A percentile compares a stretch with the other conserved stretches of the same genome.
These are phyloP conservation scores for Dissophora ornata DNA, from an alignment of 192 early-diverging fungal genomes.

Conservation along the genomic window DNA sequence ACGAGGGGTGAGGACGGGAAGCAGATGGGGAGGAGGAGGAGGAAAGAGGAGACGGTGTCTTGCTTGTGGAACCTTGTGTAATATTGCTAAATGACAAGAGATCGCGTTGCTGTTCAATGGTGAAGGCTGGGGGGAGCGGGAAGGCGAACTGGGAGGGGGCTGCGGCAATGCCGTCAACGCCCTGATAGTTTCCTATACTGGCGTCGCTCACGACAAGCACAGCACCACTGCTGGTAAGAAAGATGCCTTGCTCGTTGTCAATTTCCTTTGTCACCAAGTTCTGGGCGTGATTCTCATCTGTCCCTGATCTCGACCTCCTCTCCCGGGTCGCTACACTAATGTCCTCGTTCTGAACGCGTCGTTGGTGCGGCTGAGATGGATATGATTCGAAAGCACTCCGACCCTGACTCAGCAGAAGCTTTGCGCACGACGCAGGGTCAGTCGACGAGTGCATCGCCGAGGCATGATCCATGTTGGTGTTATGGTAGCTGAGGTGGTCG, in stretches of 20 bases:
- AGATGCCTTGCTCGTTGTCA: neutral
- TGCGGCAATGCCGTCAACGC: neutral
- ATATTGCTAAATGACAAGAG: neutral
- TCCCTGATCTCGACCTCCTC: neutral
- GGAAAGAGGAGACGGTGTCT: slow-evolving; percentile 1
- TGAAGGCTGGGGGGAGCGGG: slow-evolving; percentile 7
- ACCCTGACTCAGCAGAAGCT: slow-evolving; percentile 16
- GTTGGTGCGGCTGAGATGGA: slow-evolving; percentile 1
- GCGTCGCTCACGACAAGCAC: neutral
- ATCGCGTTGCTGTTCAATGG: slow-evolving; percentile 11
- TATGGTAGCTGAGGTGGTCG: neutral
- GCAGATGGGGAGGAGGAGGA: slow-evolving; percentile 11
- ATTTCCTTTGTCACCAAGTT: neutral
- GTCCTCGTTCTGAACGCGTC: neutral
- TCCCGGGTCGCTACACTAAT: neutral
- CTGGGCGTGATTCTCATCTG: slow-evolving; percentile 9
- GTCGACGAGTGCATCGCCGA: too few relatives aligned
- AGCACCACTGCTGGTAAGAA: neutral
- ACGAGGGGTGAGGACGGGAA: neutral
- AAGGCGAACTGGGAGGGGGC: slow-evolving; percentile 4
- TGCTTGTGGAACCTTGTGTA: neutral
- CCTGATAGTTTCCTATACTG: neutral
- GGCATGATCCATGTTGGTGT: slow-evolving; percentile 2
- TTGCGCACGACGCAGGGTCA: slow-evolving; percentile 6
- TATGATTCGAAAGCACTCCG: slow-evolving; percentile 17